phyloP scores from a whole-genome alignment of 345 rosid genomes.

The Murraya koenigii region DNA sequence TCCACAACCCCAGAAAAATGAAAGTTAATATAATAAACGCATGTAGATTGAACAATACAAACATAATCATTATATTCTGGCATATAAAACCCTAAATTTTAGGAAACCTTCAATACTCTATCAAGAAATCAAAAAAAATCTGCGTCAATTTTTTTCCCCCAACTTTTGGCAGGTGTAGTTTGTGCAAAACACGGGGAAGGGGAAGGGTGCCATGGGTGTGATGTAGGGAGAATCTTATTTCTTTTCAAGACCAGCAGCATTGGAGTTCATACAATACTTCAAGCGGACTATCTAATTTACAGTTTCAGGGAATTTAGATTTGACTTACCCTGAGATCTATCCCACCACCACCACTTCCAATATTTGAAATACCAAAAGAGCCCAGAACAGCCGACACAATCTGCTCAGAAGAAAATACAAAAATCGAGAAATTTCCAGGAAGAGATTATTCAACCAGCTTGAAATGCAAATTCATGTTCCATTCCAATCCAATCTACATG shows the following conservation, averaged over 20 bases:
- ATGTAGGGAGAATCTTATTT: neutral
- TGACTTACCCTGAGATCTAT: slow-evolving; percentile 42
- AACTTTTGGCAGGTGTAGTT: neutral
- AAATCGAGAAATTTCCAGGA: neutral
- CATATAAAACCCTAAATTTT: neutral
- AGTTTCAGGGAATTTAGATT: slow-evolving; percentile 11
- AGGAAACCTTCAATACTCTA: neutral
- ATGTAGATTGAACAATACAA: neutral
- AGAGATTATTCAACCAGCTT: slow-evolving; percentile 8
- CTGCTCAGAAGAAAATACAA: slow-evolving; percentile 35
- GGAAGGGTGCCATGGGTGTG: neutral
- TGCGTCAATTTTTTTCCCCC: neutral
- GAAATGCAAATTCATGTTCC: neutral
- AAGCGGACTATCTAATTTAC: neutral
- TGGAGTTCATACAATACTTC: neutral
- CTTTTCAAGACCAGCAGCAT: neutral
- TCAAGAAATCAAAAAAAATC: neutral
- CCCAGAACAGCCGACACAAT: slow-evolving; percentile 77
- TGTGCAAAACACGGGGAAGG: neutral
- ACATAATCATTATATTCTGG: neutral
- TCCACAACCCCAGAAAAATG: slow-evolving; percentile 8
- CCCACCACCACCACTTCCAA: slow-evolving; percentile 45
- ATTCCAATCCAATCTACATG: slow-evolving; percentile 16
- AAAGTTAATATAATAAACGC: neutral
- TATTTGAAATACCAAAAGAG: slow-evolving; percentile 57